Evolutionary conservation across 1,139 yeast species (phyloP), one percentile per base, ranked within the genome.

Genomic region (Geotrichum citri-aurantii): DNA sequence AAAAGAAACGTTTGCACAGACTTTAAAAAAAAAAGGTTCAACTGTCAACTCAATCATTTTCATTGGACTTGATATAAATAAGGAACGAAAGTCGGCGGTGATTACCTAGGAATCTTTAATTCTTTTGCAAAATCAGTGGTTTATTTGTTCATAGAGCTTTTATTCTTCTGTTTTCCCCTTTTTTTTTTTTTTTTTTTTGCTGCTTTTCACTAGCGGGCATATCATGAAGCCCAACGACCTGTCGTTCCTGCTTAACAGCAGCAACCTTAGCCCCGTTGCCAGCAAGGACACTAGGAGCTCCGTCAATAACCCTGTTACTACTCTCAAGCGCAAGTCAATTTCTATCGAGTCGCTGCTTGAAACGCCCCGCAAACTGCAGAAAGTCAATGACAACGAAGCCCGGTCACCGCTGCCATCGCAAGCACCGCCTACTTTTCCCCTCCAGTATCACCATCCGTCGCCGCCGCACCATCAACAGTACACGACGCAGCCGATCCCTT

Each of bases 401-500:
- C 17, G 14, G 3, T 14, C 19, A n/a, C 42, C 17, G 17, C 42
- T 37, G 7, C 17, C 19, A 17, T 37, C 42, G 19, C 42, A 37
- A 37, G 7, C 42, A 1, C n/a, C 42, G 17, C 14, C 42, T 14
- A 6, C 19, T 12, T 7, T 3, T 37, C 2, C 6, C n/a, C 19
- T 17, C 6, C 19, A 37, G 17, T n/a, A 14, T 37, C 17, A 37
- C 6, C 19, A 37, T 5, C 42, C 11, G 19, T 17, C 50, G 6
- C 17, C 23, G 54, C 33, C 40, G 4, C 52, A 48, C 37, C 37
- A 51, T 10, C 17, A 48, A 48, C 50, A 19, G 8, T 26, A 44
- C 37, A 46, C 49, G 31, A 23, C 23, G 12, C 61, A 6, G 49
- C 44, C 23, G 47, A 42, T 19, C 52, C 59, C 26, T 55, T 65